These are phyloP conservation scores for Fusarium abutilonis DNA, from an alignment of 2,329 filamentous ascomycete species.

Conservation along the genomic window DNA sequence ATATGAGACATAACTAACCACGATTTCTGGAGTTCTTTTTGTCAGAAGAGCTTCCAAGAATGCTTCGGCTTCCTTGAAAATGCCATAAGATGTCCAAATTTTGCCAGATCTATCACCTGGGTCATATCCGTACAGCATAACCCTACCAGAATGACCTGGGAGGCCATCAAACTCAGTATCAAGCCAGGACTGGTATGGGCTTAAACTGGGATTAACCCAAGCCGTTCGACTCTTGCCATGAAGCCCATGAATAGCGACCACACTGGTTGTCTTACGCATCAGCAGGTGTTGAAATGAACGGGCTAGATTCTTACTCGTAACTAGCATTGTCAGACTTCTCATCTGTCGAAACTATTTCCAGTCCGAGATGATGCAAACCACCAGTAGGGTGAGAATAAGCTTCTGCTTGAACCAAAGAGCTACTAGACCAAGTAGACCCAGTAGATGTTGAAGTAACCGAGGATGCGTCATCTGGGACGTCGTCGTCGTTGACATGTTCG, in stretches of 20 bases:
- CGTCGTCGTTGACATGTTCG: too few species aligned
- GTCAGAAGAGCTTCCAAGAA: neutral
- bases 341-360: neutral
- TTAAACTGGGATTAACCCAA: neutral
- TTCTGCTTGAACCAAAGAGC: neutral
- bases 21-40: neutral
- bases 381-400: neutral
- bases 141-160: neutral
- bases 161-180: neutral
- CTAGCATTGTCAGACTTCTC: neutral
- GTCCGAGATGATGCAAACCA: neutral
- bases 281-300: neutral
- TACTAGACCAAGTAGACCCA: too few species aligned
- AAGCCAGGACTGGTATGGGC: neutral
- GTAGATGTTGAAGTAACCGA: too few species aligned
- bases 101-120: neutral
- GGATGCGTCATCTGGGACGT: too few species aligned
- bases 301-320: neutral
- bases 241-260: neutral
- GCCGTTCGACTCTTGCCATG: neutral
- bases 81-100: neutral
- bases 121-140: constrained; percentile 7
- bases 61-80: constrained; percentile 1
- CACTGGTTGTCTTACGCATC: neutral
- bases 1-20: neutral